Evolutionary conservation across 2,329 filamentous ascomycete genomes (phyloP).

Genomic region (Claviceps sp.): DNA sequence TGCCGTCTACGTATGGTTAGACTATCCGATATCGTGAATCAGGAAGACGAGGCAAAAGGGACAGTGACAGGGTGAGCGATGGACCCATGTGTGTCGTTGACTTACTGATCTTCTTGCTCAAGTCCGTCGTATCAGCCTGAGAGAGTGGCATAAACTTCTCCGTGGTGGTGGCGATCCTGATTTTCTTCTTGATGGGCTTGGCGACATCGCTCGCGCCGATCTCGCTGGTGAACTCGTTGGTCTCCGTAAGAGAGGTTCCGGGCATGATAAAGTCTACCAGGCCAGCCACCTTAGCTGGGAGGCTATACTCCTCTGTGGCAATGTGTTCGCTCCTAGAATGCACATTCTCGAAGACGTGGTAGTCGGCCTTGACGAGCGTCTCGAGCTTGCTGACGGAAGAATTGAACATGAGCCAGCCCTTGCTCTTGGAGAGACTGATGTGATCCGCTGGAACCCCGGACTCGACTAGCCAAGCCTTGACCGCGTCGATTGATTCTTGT

Average conservation of each 20-base stretch:
- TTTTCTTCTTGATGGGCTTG: neutral
- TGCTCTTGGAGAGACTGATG: constrained; percentile 34
- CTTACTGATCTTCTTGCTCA: neutral
- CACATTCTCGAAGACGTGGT: constrained; percentile 34
- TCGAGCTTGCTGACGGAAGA: constrained; percentile 41
- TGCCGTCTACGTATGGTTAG: constrained; percentile 1
- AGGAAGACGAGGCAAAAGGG: too few relatives aligned
- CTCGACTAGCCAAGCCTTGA: constrained; percentile 37
- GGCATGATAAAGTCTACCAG: constrained; percentile 30
- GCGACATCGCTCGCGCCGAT: too few relatives aligned
- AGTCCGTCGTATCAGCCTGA: neutral
- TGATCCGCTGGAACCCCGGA: constrained; percentile 35
- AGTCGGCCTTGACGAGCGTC: constrained; percentile 36
- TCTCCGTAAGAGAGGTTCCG: constrained; percentile 15
- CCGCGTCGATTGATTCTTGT: constrained; percentile 31
- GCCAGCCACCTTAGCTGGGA: constrained; percentile 22
- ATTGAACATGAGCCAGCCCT: constrained; percentile 41
- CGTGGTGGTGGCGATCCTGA: neutral
- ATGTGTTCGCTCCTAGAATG: constrained; percentile 20
- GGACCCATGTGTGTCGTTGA: neutral
- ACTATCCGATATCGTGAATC: neutral
- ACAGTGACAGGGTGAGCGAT: too few relatives aligned
- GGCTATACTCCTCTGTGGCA: constrained; percentile 27
- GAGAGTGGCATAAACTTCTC: neutral
- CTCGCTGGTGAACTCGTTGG: too few relatives aligned